Base-by-base conservation (phyloP, 169 alveolate species). In the Cryptosporidium tyzzeri region DNA sequence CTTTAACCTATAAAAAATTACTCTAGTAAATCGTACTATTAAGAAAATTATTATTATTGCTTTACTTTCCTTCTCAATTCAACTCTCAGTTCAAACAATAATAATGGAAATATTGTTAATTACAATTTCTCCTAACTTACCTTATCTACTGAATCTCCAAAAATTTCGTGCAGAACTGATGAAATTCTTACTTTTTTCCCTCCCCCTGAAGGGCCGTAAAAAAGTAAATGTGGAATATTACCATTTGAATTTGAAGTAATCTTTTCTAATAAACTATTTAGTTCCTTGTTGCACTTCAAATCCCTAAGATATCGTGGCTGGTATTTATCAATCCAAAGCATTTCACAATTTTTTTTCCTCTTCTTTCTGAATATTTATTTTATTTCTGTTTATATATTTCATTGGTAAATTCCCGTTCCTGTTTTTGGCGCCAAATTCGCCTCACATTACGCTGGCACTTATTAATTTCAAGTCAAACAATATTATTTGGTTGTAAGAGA, bases 171-270 rank as follows among this genome's bases (percentile, higher is more conserved):
- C 69, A 97, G 94, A 29, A 98, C 93, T 45, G 98, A 96, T 53
- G 96, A 95, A 10, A 97, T 97, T 61, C 99, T 71, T 4, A 99
- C 96, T 92, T 98, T 96, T 91, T 98, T 98, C 8, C 99, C 99
- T n/a, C 98, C 97, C 31, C 99, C 99, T 23, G 98, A 95, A 0
- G 99, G 99, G 8, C 99, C 99, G 92, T 98, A 98, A 93, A 98
- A 97, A 39, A 98, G 96, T 26, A 98, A 92, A 86, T 98, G 99
- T 21, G 99, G 99, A 80, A 97, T 94, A 93, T 96, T 99, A 37
- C 95, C 97, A 75, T 95, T 94, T 23, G 96, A 92, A 69, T 92
- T 93, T 68, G 92, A 70, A 23, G 96, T 95, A 12, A 98, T 94
- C 84, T 96, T 94, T 37, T 71, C 86, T 37, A 98, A 92, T 48